These are phyloP conservation scores for Phlyctochytrium arcticum DNA, from an alignment of 192 early-diverging fungal genomes.

Conservation along the genomic window DNA sequence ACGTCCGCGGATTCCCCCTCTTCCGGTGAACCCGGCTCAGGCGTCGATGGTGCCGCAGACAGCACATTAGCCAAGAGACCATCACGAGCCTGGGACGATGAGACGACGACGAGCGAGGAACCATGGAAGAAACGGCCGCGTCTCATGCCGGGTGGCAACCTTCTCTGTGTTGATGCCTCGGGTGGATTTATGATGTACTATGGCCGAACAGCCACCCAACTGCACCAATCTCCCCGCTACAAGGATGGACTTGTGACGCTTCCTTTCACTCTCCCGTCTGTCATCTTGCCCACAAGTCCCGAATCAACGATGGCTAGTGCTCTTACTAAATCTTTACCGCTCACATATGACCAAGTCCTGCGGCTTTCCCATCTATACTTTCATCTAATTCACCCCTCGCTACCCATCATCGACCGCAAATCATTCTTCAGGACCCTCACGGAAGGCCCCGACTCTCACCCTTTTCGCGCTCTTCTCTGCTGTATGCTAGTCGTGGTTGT, in stretches of 20 bases:
- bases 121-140: neutral
- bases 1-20: neutral
- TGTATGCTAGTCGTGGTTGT: slow-evolving; percentile 5
- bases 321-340: slow-evolving; percentile 4
- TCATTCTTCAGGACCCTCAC: slow-evolving; percentile 11
- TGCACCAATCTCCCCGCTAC: slow-evolving; percentile 11
- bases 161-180: neutral
- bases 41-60: neutral
- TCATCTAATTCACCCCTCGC: slow-evolving; percentile 15
- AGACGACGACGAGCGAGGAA: neutral
- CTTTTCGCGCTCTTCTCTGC: slow-evolving; percentile 15
- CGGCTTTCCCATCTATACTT: slow-evolving; percentile 1
- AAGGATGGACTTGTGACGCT: slow-evolving; percentile 10
- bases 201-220: neutral
- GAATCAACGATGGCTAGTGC: neutral
- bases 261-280: slow-evolving; percentile 7
- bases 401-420: slow-evolving; percentile 19
- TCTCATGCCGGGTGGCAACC: neutral
- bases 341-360: slow-evolving; percentile 19
- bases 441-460: slow-evolving; percentile 14
- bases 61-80: too few species aligned
- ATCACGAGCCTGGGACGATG: neutral
- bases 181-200: slow-evolving; percentile 2
- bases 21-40: neutral
- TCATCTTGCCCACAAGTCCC: neutral